These are phyloP conservation scores for Penicillium thymicola DNA, from an alignment of 2,329 filamentous ascomycete species.

Conservation along the genomic window DNA sequence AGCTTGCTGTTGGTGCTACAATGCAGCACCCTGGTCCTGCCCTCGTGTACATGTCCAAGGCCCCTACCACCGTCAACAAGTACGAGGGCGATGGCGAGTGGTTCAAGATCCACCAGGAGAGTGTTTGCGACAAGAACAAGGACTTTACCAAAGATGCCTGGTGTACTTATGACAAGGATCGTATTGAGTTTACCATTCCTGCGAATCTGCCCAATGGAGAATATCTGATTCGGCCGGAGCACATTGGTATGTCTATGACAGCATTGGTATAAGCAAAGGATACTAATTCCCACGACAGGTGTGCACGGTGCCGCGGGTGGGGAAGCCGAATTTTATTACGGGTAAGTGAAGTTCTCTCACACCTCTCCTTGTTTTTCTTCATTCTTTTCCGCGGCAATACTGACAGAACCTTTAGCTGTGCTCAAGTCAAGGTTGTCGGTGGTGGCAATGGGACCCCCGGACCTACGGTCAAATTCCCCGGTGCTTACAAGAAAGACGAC, in stretches of 20 bases:
- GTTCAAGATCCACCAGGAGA: slow-evolving; percentile 19
- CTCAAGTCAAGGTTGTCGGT: slow-evolving; percentile 44
- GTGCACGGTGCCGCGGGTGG: neutral
- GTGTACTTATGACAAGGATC: slow-evolving; percentile 3
- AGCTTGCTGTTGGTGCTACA: slow-evolving; percentile 18
- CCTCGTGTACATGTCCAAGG: slow-evolving; percentile 25
- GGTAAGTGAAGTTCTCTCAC: neutral
- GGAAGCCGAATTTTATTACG: neutral
- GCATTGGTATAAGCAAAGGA: no score
- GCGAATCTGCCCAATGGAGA: slow-evolving; percentile 44
- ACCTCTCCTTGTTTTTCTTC: no score
- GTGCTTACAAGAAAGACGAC: slow-evolving; percentile 15
- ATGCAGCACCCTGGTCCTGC: slow-evolving; percentile 23
- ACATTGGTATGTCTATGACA: slow-evolving; percentile 45
- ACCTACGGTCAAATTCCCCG: slow-evolving; percentile 13
- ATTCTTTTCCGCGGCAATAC: neutral
- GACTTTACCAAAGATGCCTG: slow-evolving; percentile 9
- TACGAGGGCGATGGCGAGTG: slow-evolving; percentile 19
- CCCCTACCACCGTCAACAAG: slow-evolving; percentile 6
- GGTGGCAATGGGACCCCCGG: slow-evolving; percentile 33
- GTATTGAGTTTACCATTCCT: slow-evolving; percentile 39
- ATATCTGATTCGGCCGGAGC: slow-evolving; percentile 49
- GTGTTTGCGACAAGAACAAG: slow-evolving; percentile 4
- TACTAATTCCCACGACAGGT: neutral
- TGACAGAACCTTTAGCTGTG: slow-evolving; percentile 25